These are phyloP conservation scores for Endocarpon pusillum DNA, from an alignment of 495 filamentous ascomycete species.

Conservation along the genomic window DNA sequence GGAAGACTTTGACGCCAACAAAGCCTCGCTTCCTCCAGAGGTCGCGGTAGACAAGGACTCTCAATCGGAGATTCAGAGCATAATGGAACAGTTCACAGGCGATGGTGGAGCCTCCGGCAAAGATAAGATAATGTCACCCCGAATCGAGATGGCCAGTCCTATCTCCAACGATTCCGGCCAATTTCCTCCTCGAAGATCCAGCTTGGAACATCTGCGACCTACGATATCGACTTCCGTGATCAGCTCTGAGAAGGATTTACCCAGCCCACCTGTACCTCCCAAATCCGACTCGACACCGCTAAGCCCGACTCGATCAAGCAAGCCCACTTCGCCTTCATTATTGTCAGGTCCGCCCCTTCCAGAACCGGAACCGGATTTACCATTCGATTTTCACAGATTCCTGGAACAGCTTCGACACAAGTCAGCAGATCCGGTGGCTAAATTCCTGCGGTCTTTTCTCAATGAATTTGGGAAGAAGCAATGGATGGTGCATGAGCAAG, in stretches of 20 bases:
- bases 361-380: slow-evolving; percentile 73
- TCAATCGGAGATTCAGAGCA: slow-evolving; percentile 79
- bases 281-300: slow-evolving; percentile 7
- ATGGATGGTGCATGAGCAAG: slow-evolving; percentile 99
- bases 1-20: slow-evolving; percentile 32
- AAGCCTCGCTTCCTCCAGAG: slow-evolving; percentile 25
- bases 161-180: slow-evolving; percentile 42
- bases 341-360: slow-evolving; percentile 50
- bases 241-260: slow-evolving; percentile 1
- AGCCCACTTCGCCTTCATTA: slow-evolving; percentile 35
- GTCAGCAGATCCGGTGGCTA: slow-evolving; percentile 89
- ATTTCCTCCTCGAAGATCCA: slow-evolving; percentile 71
- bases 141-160: slow-evolving; percentile 54
- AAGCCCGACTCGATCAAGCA: slow-evolving; percentile 13
- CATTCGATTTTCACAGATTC: slow-evolving; percentile 97
- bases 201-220: slow-evolving; percentile 47
- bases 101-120: slow-evolving; percentile 45
- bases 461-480: slow-evolving; percentile 92
- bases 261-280: slow-evolving; percentile 2
- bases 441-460: slow-evolving; percentile 87
- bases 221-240: background rate
- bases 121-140: slow-evolving; percentile 70
- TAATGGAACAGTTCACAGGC: slow-evolving; percentile 75
- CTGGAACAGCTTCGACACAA: slow-evolving; percentile 87
- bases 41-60: slow-evolving; percentile 49